Percentiles rank a stretch among this genome's conserved stretches.
These are phyloP conservation scores for Rosa rugosa DNA, from an alignment of 306 rosid genomes.

Conservation along the genomic window DNA sequence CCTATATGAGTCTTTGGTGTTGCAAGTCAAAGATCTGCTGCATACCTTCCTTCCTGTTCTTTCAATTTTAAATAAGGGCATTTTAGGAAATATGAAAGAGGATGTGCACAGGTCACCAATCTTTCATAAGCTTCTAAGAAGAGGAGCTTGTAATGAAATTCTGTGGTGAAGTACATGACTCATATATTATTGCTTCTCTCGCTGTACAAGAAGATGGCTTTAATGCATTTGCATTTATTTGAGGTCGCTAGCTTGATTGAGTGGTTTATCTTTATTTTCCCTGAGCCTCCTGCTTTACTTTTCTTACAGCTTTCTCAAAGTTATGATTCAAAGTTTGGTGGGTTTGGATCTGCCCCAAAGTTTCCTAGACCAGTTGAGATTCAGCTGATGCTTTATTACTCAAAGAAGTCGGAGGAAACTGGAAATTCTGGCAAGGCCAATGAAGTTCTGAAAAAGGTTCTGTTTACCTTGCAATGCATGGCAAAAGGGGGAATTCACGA, in stretches of 20 bases:
- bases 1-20: neutral
- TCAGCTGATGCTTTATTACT: constrained; percentile 76
- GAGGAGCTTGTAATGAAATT: neutral
- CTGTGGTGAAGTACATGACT: neutral
- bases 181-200: neutral
- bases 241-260: constrained; percentile 16
- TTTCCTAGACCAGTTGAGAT: constrained; percentile 97
- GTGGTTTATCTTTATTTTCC: constrained; percentile 12
- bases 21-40: neutral
- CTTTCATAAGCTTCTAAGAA: neutral
- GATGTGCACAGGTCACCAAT: neutral
- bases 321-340: constrained; percentile 80
- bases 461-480: constrained; percentile 77
- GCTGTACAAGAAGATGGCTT: neutral
- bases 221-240: constrained; percentile 6
- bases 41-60: neutral
- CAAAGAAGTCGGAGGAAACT: constrained; percentile 62
- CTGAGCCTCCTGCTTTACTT: constrained; percentile 28
- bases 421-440: constrained; percentile 55
- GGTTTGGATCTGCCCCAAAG: constrained; percentile 94
- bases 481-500: constrained; percentile 94
- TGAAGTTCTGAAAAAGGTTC: constrained; percentile 53
- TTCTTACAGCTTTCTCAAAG: constrained; percentile 65
- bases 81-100: neutral
- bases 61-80: neutral